Evolutionary conservation across 345 rosid species (phyloP).

Genomic region (Eutrema japonicum): DNA sequence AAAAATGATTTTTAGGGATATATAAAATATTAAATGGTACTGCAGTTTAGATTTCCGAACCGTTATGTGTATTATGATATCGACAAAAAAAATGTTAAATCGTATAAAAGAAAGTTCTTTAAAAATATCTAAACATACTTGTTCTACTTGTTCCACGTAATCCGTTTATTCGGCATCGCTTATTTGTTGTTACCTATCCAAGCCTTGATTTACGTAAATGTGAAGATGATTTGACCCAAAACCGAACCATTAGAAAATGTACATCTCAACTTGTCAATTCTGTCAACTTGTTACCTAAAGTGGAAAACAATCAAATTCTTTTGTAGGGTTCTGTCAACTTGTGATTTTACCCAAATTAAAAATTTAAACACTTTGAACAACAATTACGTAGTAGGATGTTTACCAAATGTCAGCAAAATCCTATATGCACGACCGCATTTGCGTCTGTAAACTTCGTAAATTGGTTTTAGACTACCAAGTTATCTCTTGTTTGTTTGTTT

Average conservation of each 20-base stretch:
- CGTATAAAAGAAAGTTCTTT: neutral
- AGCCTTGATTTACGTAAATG: neutral
- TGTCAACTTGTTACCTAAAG: conserved; percentile 39
- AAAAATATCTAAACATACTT: no score
- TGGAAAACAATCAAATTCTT: conserved; percentile 22
- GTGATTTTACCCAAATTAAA: conserved; percentile 2
- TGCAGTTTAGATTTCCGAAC: no score
- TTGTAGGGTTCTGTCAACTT: conserved; percentile 12
- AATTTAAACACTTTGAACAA: neutral
- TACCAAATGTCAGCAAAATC: conserved; percentile 4
- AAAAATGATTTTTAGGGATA: neutral
- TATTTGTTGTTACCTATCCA: neutral
- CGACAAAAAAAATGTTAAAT: neutral
- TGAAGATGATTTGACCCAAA: conserved; percentile 28
- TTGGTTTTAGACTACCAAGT: neutral
- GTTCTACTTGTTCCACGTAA: no score
- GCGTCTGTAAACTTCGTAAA: neutral
- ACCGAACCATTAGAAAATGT: conserved; percentile 21
- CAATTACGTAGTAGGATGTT: neutral
- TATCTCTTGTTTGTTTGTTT: neutral
- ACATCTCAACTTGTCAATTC: conserved; percentile 21
- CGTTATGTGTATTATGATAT: no score
- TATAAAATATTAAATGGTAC: neutral
- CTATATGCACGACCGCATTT: conserved; percentile 3
- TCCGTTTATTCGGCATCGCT: neutral